Conservation (phyloP, 768 basidiomycete species). For the Trametes meyenii region DNA sequence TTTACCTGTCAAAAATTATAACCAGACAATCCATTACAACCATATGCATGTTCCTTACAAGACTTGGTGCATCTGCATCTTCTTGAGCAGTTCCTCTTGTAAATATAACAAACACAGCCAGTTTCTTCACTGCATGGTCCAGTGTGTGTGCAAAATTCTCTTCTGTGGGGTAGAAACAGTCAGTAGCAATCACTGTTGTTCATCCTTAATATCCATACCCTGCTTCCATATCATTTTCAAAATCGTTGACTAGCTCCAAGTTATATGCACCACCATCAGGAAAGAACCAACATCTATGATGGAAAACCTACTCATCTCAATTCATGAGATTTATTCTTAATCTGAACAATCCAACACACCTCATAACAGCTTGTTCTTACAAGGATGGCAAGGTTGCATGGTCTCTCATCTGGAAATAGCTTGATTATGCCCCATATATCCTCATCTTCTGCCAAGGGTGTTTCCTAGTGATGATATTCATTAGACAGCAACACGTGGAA, state of each 20-base stretch:
- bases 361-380: conserved; percentile 52
- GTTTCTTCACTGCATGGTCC: neutral
- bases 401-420: conserved; percentile 47
- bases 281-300: conserved; percentile 1
- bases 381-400: conserved; percentile 53
- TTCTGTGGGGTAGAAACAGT: neutral
- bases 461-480: neutral
- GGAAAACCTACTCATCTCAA: conserved; percentile 1
- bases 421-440: conserved; percentile 38
- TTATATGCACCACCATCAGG: neutral
- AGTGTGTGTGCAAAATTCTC: neutral
- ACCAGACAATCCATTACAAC: neutral
- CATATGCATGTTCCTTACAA: conserved; percentile 3
- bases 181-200: too few relatives aligned
- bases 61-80: conserved; percentile 1
- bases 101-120: neutral
- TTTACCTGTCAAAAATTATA: neutral
- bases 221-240: neutral
- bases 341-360: conserved; percentile 32
- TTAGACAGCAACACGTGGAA: neutral
- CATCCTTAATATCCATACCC: neutral
- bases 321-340: neutral
- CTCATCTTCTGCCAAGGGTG: neutral
- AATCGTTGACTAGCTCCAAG: neutral
- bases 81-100: neutral